Evolutionary conservation across 1,284 basidiomycete species (phyloP).

Genomic region (Microbotryum saponariae): DNA sequence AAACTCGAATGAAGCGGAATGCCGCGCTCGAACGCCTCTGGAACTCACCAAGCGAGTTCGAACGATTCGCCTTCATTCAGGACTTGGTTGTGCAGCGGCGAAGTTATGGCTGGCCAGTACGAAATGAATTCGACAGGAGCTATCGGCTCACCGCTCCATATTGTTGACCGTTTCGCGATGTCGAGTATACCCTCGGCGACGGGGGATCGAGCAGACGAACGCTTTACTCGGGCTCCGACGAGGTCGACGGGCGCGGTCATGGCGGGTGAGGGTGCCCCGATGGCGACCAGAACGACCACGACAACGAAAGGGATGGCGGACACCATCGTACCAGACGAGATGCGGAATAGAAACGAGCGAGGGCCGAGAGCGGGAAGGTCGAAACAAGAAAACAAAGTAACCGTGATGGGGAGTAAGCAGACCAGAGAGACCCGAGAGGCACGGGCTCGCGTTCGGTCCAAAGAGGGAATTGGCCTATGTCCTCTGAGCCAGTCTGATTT

Average conservation of each 20-base stretch:
- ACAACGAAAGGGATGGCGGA: not conserved
- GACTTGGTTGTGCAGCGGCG: not conserved
- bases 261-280: not conserved
- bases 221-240: not conserved
- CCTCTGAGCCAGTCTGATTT: too few relatives aligned
- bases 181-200: too few relatives aligned
- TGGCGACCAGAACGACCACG: not conserved
- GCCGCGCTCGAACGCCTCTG: not conserved
- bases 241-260: not conserved
- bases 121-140: conserved; percentile 1
- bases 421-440: too few relatives aligned
- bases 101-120: conserved; percentile 2
- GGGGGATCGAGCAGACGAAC: not conserved
- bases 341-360: too few relatives aligned
- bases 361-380: too few relatives aligned
- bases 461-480: too few relatives aligned
- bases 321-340: too few relatives aligned
- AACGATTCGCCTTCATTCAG: not conserved
- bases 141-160: not conserved
- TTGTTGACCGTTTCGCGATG: not conserved
- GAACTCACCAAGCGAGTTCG: conserved; percentile 1
- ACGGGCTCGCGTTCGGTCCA: too few relatives aligned
- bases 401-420: too few relatives aligned
- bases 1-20: not conserved
- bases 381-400: too few relatives aligned